phyloP scores from a whole-genome alignment of 2,329 filamentous ascomycete genomes.

The Sarocladiaceae sp. region DNA sequence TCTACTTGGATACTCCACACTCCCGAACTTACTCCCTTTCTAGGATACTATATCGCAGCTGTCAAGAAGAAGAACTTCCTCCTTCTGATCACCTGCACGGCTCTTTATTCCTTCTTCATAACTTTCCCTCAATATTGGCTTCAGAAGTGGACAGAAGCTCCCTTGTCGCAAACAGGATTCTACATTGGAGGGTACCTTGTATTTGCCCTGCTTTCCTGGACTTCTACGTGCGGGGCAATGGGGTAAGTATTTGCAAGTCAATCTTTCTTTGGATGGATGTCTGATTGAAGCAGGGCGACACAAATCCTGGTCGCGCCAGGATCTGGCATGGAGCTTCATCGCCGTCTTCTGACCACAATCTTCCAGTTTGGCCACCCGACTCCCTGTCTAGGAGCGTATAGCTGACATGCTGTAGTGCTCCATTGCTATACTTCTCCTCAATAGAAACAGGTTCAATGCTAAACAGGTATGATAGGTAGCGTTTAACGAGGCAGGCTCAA shows the following conservation, averaged over 20 bases:
- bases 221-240: conserved; percentile 26
- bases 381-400: not conserved
- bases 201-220: conserved; percentile 28
- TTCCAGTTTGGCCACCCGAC: not conserved
- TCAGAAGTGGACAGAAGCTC: conserved; percentile 32
- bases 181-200: conserved; percentile 33
- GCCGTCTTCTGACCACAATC: conserved; percentile 12
- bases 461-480: conserved; percentile 25
- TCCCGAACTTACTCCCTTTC: conserved; percentile 15
- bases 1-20: not conserved
- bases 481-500: not conserved
- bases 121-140: conserved; percentile 34
- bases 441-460: conserved; percentile 34
- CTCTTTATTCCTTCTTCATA: conserved; percentile 28
- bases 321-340: conserved; percentile 27
- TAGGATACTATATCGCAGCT: conserved; percentile 29
- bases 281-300: conserved; percentile 23
- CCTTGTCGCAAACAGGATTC: conserved; percentile 16
- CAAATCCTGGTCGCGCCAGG: conserved; percentile 29
- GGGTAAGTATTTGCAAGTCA: conserved; percentile 22
- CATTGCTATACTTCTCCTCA: conserved; percentile 33
- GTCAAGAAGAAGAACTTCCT: conserved; percentile 22
- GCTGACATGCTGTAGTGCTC: conserved; percentile 23
- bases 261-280: not conserved
- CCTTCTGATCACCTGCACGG: conserved; percentile 20